Evolutionary conservation across 2,329 filamentous ascomycete species (phyloP).

Genomic region (Paecilomyces formosus): DNA sequence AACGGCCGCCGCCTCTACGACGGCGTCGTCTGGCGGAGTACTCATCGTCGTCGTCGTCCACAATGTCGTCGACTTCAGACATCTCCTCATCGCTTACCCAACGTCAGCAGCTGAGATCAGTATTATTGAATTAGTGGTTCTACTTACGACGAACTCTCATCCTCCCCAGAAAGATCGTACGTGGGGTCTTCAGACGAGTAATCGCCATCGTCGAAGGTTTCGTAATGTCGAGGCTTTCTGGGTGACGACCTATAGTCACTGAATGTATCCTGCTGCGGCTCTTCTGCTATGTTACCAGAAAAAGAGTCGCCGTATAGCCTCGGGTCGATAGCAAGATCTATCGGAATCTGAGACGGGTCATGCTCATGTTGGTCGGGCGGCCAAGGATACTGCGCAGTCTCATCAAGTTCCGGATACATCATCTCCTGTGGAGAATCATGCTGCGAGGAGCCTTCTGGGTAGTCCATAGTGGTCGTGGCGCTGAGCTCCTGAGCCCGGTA

Average conservation of each 20-base stretch:
- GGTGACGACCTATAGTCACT: slow-evolving; percentile 6
- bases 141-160: slow-evolving; percentile 19
- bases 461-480: slow-evolving; percentile 11
- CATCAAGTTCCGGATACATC: slow-evolving; percentile 26
- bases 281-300: slow-evolving; percentile 8
- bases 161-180: slow-evolving; percentile 14
- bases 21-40: slow-evolving; percentile 18
- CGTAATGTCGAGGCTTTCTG: neutral
- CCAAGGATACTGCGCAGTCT: slow-evolving; percentile 25
- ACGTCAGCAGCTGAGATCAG: slow-evolving; percentile 5
- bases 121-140: neutral
- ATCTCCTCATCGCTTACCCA: slow-evolving; percentile 16
- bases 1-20: slow-evolving; percentile 23
- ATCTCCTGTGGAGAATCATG: slow-evolving; percentile 11
- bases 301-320: slow-evolving; percentile 22
- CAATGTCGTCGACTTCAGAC: slow-evolving; percentile 10
- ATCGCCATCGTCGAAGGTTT: slow-evolving; percentile 5
- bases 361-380: slow-evolving; percentile 13
- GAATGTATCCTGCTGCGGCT: slow-evolving; percentile 4
- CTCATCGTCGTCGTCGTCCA: slow-evolving; percentile 16
- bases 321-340: slow-evolving; percentile 23
- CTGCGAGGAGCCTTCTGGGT: slow-evolving; percentile 7
- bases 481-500: neutral
- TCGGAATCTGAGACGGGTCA: slow-evolving; percentile 7
- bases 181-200: slow-evolving; percentile 16